Base-by-base conservation (phyloP, 1,284 basidiomycete genomes). In the Ganoderma boninense region DNA sequence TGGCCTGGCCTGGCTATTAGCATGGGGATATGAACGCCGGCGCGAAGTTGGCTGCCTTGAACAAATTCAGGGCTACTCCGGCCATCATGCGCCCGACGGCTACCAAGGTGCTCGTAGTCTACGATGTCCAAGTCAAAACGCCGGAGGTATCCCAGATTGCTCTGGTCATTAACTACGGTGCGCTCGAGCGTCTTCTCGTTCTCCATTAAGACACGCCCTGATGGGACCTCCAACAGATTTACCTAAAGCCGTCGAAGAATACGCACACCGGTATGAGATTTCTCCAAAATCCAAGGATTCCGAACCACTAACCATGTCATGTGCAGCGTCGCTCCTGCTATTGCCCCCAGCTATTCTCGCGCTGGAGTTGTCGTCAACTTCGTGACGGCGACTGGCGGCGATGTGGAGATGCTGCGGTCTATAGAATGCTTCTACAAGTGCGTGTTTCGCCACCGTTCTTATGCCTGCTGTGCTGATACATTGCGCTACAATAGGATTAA, bases 341-440 rank as follows among this genome's bases (percentile, higher is more conserved):
- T 95, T 73, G 92, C 93, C 49, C 90, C 91, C 69, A 94, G 86
- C 79, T 93, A 94, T 78, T 88, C 89, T 60, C 91, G 95, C 69
- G 92, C 95, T 66, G 95, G 95, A 64, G 95, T 98, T 56, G 89
- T 98, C 72, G 89, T 98, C 78, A 97, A 97, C 79, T 97, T 98
- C 77, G 97, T 98, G 70, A 98, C 97, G 69, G 97, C 97, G 59
- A 96, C 96, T 2, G 97, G 97, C 44, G 97, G 97, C 60, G 97
- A 98, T 80, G 96, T 98, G 62, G 97, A 98, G 85, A 98, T 98
- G 97, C 85, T 98, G 74, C 90, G 97, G 78, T 96, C 95, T 76
- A 97, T 98, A 85, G 97, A 98, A 86, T 97, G 96, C 87, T 96
- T 96, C 83, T 97, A 97, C 87, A 95, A 96, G 89, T 97, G 76